Base-by-base conservation (phyloP, 2,329 filamentous ascomycete species). In the Pseudofabraea citricarpa region DNA sequence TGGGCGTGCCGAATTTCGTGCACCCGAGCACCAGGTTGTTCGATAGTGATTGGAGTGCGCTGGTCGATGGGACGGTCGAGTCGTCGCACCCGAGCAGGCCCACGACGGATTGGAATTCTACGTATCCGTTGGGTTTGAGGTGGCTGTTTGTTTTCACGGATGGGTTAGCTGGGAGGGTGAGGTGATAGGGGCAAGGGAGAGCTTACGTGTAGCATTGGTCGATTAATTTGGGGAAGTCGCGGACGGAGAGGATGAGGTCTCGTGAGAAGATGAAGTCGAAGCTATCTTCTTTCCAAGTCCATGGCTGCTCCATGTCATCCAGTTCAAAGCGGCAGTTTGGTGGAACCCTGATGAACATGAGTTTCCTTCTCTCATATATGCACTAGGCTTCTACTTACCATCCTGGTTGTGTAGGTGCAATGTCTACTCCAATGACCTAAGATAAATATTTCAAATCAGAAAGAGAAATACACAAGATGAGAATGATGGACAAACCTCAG, bases 231-330 rank as follows among this genome's bases (percentile, higher is more conserved):
- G 41, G 41, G 36, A 29, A 45, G 42, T 48, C 36, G 22, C 36
- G 36, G 18, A 41, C 40, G 13, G 19, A 35, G 18, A 44, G 39
- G 3, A 43, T 15, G 2, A 43, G 41, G 13, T 43, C 41, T 20
- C 41, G 32, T 5, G 41, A 12, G 29, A 41, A 32, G 15, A 32
- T 39, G 19, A 15, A 39, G 36, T 39, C 36, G 23, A 39, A 39
- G 19, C 20, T 24, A 13, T 41, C 29, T 24, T 32, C 23, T 35
- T 33, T 41, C 43, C 43, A 45, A 10, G 33, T 42, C 43, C 43
- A 45, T 10, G 27, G 20, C 13, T 40, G 43, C 21, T 45, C 43
- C n/a, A 73, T 66, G 20, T 60, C 56, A 24, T 60, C 57, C 15
- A 59, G 47, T 42, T 58, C 57, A 36, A 58, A 59, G 13, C 37